Conservation (phyloP, 768 basidiomycete genomes). For the Termitomyces sp. region DNA sequence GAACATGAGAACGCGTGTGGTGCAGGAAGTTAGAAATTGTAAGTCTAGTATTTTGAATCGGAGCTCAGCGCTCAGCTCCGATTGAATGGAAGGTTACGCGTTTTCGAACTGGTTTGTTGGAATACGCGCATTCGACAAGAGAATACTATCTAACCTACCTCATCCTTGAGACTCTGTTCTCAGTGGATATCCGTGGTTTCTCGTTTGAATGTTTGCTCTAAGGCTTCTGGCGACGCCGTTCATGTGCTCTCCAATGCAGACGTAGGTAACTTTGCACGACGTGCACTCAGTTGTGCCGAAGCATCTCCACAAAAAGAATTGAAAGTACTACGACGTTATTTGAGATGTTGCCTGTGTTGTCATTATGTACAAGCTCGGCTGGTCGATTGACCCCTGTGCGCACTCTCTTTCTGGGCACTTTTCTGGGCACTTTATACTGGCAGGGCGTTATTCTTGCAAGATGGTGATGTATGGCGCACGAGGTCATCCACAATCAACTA, state of each 20-base stretch:
- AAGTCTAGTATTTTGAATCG: too few species aligned
- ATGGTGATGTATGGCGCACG: conserved; percentile 60
- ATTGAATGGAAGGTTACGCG: too few species aligned
- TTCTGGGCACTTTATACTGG: conserved; percentile 49
- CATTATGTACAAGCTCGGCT: conserved; percentile 35
- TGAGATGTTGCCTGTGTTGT: conserved; percentile 43
- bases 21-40: too few species aligned
- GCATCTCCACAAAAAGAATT: conserved; percentile 41
- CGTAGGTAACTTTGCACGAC: conserved; percentile 39
- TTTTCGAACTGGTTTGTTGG: too few species aligned
- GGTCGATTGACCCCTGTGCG: conserved; percentile 40
- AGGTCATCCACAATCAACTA: conserved; percentile 50
- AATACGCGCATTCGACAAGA: too few species aligned
- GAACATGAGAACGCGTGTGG: too few species aligned
- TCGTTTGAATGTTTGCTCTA: neutral
- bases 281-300: conserved; percentile 48
- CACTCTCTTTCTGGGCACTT: conserved; percentile 29
- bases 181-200: neutral
- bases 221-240: neutral
- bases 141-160: neutral
- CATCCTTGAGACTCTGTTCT: neutral
- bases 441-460: conserved; percentile 56
- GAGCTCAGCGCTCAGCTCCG: too few species aligned
- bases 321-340: conserved; percentile 38
- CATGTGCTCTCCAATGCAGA: neutral